These are phyloP conservation scores for Schrenkiella parvula DNA, from an alignment of 345 rosid genomes.

Conservation along the genomic window DNA sequence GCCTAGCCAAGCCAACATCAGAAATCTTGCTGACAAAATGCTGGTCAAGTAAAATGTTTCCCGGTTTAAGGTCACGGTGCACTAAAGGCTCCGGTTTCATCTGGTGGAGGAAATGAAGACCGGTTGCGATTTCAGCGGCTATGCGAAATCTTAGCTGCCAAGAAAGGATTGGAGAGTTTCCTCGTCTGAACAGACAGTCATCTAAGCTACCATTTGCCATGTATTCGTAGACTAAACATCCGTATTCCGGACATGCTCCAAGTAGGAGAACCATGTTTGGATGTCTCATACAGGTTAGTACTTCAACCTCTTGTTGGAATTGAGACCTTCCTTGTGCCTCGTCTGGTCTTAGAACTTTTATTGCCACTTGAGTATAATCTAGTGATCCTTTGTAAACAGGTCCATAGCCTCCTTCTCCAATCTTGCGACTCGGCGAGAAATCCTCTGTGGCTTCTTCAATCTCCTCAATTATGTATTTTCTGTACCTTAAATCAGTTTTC, in stretches of 20 bases:
- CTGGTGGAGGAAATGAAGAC: slow-evolving; percentile 87
- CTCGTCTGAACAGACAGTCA: slow-evolving; percentile 57
- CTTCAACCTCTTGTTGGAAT: slow-evolving; percentile 86
- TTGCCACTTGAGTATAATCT: slow-evolving; percentile 74
- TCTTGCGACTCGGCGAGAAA: slow-evolving; percentile 49
- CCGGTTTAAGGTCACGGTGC: slow-evolving; percentile 91
- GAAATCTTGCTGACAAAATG: slow-evolving; percentile 89
- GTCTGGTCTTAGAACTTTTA: slow-evolving; percentile 82
- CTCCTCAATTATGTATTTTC: slow-evolving; percentile 69
- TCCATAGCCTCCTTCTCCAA: slow-evolving; percentile 97
- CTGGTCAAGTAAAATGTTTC: slow-evolving; percentile 74
- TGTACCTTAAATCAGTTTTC: slow-evolving; percentile 37
- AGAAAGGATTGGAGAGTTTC: slow-evolving; percentile 52
- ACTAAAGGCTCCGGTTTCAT: slow-evolving; percentile 92
- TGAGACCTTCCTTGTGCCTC: slow-evolving; percentile 84
- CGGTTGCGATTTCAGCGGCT: slow-evolving; percentile 80
- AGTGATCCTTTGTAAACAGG: slow-evolving; percentile 65
- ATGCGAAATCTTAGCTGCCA: slow-evolving; percentile 76
- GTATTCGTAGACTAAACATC: slow-evolving; percentile 84
- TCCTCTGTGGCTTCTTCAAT: slow-evolving; percentile 66
- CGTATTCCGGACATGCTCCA: slow-evolving; percentile 86
- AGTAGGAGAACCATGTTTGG: slow-evolving; percentile 96
- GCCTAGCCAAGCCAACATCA: slow-evolving; percentile 90
- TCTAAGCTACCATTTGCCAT: slow-evolving; percentile 95
- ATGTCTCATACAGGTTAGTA: slow-evolving; percentile 73